Evolutionary conservation across 441 rosid species (phyloP).

Genomic region (Lepidium campestre): DNA sequence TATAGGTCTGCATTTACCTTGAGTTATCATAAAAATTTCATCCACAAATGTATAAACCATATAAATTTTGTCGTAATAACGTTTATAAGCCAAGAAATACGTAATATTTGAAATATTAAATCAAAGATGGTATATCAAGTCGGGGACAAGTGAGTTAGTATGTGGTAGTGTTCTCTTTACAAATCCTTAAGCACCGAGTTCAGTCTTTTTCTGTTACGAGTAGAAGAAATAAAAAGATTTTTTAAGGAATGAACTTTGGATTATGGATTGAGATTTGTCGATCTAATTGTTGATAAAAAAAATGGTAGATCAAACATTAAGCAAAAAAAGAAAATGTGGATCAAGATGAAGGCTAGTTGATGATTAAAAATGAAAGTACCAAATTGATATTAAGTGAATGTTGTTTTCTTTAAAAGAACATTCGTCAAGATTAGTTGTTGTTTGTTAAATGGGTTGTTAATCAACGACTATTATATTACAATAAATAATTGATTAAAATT

Average conservation of each 20-base stretch:
- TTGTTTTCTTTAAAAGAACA: neutral
- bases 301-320: neutral
- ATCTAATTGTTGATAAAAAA: no score
- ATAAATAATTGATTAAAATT: neutral
- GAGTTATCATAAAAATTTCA: no score
- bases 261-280: no score
- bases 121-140: neutral
- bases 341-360: neutral
- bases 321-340: neutral
- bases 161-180: no score
- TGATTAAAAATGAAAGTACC: neutral
- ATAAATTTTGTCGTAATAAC: no score
- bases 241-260: no score
- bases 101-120: neutral
- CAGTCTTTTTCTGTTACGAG: no score
- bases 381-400: neutral
- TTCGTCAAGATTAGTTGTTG: slow-evolving; percentile 20
- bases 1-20: no score
- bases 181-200: no score
- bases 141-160: no score
- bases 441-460: slow-evolving; percentile 18
- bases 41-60: no score
- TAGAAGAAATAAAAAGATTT: no score
- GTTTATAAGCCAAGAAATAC: neutral
- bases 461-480: neutral